Percentiles rank a stretch among this genome's conserved stretches.
These are phyloP conservation scores for Euryodendron excelsum DNA, from an alignment of 148 eudicot species.

Conservation along the genomic window DNA sequence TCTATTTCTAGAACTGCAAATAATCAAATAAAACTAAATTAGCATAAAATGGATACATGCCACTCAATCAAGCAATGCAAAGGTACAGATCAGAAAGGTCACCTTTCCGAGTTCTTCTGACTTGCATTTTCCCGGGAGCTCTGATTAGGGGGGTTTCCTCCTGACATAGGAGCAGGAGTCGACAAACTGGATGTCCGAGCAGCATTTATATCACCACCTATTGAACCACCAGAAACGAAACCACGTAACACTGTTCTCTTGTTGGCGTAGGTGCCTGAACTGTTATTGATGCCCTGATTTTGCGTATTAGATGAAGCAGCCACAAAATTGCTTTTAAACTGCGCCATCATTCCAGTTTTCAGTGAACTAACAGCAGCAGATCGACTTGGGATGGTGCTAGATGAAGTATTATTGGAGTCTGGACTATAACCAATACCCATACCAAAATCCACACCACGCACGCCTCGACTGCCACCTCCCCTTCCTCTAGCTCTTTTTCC, in stretches of 20 bases:
- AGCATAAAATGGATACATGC: background rate
- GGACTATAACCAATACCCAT: slow-evolving; percentile 86
- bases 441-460: slow-evolving; percentile 96
- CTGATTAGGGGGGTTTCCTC: slow-evolving; percentile 33
- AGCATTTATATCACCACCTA: slow-evolving; percentile 64
- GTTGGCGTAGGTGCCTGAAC: slow-evolving; percentile 39
- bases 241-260: slow-evolving; percentile 59
- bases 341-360: slow-evolving; percentile 77
- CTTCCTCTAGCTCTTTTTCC: slow-evolving; percentile 95
- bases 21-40: background rate
- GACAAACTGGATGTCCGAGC: slow-evolving; percentile 36
- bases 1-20: slow-evolving; percentile 57
- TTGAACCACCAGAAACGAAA: slow-evolving; percentile 89
- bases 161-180: slow-evolving; percentile 35
- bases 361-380: slow-evolving; percentile 76
- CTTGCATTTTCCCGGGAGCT: slow-evolving; percentile 39
- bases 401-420: slow-evolving; percentile 48
- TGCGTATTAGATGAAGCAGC: slow-evolving; percentile 71
- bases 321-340: slow-evolving; percentile 75
- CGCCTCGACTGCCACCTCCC: slow-evolving; percentile 80
- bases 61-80: background rate
- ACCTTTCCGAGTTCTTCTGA: slow-evolving; percentile 61
- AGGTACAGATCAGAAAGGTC: background rate
- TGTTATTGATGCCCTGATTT: slow-evolving; percentile 38
- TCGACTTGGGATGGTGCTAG: slow-evolving; percentile 55